These are phyloP conservation scores for Tetradesmus lagerheimii DNA, from an alignment of 139 green algal species.

Conservation along the genomic window DNA sequence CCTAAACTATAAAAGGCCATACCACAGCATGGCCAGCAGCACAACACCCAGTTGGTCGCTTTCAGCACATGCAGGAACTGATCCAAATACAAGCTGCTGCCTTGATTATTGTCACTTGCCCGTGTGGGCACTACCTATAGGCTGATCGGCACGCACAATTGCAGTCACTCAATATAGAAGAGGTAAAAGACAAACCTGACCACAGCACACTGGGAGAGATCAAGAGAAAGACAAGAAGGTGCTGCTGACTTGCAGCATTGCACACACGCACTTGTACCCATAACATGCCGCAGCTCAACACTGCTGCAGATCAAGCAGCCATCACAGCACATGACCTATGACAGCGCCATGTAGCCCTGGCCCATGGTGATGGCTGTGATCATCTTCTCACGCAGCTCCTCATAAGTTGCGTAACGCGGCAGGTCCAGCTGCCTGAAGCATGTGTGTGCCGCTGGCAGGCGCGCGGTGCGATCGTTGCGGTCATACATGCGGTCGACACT, in stretches of 20 bases:
- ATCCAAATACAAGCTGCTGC: background rate
- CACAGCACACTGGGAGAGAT: background rate
- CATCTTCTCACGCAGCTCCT: slow-evolving; percentile 72
- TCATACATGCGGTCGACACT: slow-evolving; percentile 74
- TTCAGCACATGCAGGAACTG: background rate
- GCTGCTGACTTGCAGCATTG: background rate
- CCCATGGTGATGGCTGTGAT: slow-evolving; percentile 75
- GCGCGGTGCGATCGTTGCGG: slow-evolving; percentile 63
- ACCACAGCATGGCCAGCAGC: background rate
- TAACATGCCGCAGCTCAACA: background rate
- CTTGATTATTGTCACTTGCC: background rate
- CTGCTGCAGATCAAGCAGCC: background rate
- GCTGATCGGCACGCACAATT: background rate
- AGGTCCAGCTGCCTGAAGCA: slow-evolving; percentile 78
- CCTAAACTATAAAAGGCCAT: background rate
- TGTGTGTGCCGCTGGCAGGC: slow-evolving; percentile 71
- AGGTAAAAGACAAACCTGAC: background rate
- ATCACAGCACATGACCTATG: slow-evolving; percentile 25
- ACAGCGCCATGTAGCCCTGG: slow-evolving; percentile 75
- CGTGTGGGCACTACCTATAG: background rate
- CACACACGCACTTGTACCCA: background rate
- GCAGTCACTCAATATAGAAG: background rate
- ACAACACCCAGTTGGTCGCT: background rate
- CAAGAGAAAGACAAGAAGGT: background rate
- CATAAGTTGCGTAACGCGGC: slow-evolving; percentile 62